Conservation (phyloP, 83 land plant genomes). For the Picea mariana region DNA sequence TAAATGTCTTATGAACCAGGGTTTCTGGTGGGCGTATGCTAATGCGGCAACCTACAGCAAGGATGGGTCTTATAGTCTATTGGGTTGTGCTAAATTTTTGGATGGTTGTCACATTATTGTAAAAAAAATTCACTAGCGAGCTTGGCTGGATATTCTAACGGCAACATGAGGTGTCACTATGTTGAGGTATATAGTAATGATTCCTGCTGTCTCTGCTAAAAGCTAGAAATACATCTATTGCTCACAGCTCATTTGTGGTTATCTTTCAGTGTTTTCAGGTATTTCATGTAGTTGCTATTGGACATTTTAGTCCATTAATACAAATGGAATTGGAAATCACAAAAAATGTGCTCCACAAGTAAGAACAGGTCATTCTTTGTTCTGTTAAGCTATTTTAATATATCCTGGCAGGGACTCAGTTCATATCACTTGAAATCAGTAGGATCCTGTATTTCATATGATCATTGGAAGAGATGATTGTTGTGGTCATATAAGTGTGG, state of each 20-base stretch:
- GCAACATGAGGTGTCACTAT: neutral
- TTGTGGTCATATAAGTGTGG: neutral
- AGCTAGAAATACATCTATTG: neutral
- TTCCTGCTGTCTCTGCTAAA: neutral
- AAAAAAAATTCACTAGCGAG: neutral
- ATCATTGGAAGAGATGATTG: neutral
- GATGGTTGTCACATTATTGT: conserved; percentile 62
- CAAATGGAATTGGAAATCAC: neutral
- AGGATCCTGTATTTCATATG: neutral
- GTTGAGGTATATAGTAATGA: neutral
- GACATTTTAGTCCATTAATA: neutral
- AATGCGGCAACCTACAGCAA: conserved; percentile 85
- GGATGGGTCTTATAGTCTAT: conserved; percentile 76
- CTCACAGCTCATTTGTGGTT: neutral
- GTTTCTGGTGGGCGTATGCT: conserved; percentile 82
- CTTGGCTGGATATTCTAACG: neutral
- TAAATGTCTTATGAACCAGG: conserved; percentile 42
- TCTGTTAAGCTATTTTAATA: no score
- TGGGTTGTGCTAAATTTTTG: conserved; percentile 81
- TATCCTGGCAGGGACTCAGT: no score
- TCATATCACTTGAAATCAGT: no score
- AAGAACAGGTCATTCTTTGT: no score
- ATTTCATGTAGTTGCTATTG: neutral
- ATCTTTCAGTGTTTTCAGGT: neutral
- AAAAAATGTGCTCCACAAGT: no score